Evolutionary conservation across 805 yeast species (phyloP).

Genomic region (Ogataea dorogensis): DNA sequence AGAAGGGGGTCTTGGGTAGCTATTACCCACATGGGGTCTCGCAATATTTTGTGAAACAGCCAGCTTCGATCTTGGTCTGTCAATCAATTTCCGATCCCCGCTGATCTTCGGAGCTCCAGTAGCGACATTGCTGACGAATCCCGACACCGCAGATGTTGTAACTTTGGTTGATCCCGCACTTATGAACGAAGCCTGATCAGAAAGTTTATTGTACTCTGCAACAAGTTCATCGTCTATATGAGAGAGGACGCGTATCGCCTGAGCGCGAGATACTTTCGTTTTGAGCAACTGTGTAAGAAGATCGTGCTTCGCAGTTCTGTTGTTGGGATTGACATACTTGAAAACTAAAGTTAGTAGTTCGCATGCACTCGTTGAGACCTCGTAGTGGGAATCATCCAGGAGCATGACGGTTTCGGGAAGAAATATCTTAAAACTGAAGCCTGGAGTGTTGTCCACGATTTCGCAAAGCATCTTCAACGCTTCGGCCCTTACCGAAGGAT

Average conservation of each 20-base stretch:
- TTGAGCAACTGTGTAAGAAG: slow-evolving; percentile 40
- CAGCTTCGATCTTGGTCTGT: slow-evolving; percentile 19
- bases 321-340: slow-evolving; percentile 30
- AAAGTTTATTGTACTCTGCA: slow-evolving; percentile 15
- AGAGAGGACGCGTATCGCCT: slow-evolving; percentile 27
- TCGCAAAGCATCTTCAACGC: slow-evolving; percentile 45
- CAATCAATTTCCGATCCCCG: slow-evolving; percentile 3
- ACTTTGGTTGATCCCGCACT: slow-evolving; percentile 32
- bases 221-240: slow-evolving; percentile 32
- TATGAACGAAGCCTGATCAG: slow-evolving; percentile 24
- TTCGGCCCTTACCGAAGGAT: slow-evolving; percentile 40
- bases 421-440: slow-evolving; percentile 34
- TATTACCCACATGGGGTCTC: background rate
- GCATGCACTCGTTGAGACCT: slow-evolving; percentile 20
- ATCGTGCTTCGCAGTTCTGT: slow-evolving; percentile 43
- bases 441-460: slow-evolving; percentile 37
- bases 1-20: background rate
- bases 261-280: slow-evolving; percentile 31
- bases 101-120: background rate
- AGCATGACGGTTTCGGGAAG: slow-evolving; percentile 26
- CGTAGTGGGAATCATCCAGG: slow-evolving; percentile 18
- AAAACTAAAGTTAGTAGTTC: slow-evolving; percentile 39
- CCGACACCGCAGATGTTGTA: slow-evolving; percentile 17
- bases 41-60: slow-evolving; percentile 5
- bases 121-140: too few relatives aligned